A percentile compares a stretch with the other conserved stretches of the same genome.
phyloP scores from a whole-genome alignment of 1,139 yeast genomes.

The Sugiyamaella paludigena region DNA sequence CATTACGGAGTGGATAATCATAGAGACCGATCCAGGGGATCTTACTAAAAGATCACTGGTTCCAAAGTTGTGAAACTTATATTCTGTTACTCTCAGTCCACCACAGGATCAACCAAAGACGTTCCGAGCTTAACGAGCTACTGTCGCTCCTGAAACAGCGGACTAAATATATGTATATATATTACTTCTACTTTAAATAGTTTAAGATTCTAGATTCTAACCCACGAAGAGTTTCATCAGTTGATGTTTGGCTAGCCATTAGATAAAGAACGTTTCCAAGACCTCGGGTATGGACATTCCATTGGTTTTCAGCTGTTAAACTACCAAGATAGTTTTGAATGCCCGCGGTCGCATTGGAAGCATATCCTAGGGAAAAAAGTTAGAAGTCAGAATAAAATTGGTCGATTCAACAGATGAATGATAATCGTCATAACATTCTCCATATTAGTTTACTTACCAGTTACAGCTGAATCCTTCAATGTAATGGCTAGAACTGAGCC shows the following conservation, averaged over 20 bases:
- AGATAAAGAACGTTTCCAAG: constrained; percentile 29
- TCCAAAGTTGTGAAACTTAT: no score
- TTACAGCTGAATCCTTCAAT: constrained; percentile 20
- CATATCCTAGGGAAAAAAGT: constrained; percentile 18
- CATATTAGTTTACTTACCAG: constrained; percentile 14
- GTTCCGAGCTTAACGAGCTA: neutral
- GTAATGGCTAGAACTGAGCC: constrained; percentile 31
- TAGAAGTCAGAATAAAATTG: no score
- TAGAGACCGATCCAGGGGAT: neutral
- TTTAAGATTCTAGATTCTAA: constrained; percentile 13
- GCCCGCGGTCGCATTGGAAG: constrained; percentile 20
- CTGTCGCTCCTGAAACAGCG: no score
- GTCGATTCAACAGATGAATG: no score
- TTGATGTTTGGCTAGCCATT: constrained; percentile 23
- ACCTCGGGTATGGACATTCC: constrained; percentile 26
- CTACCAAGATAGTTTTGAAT: constrained; percentile 10
- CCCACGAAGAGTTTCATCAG: constrained; percentile 8
- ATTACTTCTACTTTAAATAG: constrained; percentile 1
- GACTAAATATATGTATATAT: neutral
- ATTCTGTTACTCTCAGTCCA: no score
- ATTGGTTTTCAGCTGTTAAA: constrained; percentile 8
- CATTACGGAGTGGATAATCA: constrained; percentile 15
- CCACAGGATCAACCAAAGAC: no score
- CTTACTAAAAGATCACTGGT: neutral
- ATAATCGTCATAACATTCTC: no score